Evolutionary conservation across 163 green algal genomes (phyloP), one percentile per base, ranked within the genome.

Genomic region (Picocystis sp.): DNA sequence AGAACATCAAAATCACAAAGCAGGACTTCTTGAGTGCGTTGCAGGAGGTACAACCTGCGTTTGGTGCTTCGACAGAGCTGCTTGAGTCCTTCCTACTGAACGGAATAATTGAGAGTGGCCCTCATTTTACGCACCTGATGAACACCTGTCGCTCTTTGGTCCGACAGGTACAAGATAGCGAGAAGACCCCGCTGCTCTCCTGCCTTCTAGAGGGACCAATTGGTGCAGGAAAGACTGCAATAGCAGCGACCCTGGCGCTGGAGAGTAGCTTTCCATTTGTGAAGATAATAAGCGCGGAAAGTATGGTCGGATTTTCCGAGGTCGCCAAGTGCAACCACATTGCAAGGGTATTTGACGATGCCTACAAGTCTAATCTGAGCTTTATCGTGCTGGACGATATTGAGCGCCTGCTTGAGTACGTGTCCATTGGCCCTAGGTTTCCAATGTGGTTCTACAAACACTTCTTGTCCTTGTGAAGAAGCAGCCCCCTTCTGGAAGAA

Each of bases 371-470:
- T 0, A 73, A 81, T 0, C 59, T 94, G 24, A 87, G 71, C 12
- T 73, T 96, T 17, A 72, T 99, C 29, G 80, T 99, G 3, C 71
- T 99, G 48, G 91, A 99, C 54, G 89, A 99, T 69, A 88, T 99
- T 29, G 91, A 98, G 71, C 73, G 89, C 17, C 73, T 95, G 64
- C 63, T 95, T 15, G 85, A 93, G 70, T 96, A 88, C 57, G 86
- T 95, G 12, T 55, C 78, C 47, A 94, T 96, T 33, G 90, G 90
- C 0, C 86, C 86, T 5, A 77, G 87, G 47, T 97, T 96, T 91
- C 75, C 50, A 96, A 97, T 66, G 47, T 62, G 10, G 66, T 93
- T 21, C 70, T 93, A 53, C 83, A 94, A 67, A 83, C 80, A 42
- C 66, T 95, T 43, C 69, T 95, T 43, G 81, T 93, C 55, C 73